Evolutionary conservation across 306 rosid species (phyloP), one percentile per base, ranked within the genome.

Genomic region (Bauhinia variegata): DNA sequence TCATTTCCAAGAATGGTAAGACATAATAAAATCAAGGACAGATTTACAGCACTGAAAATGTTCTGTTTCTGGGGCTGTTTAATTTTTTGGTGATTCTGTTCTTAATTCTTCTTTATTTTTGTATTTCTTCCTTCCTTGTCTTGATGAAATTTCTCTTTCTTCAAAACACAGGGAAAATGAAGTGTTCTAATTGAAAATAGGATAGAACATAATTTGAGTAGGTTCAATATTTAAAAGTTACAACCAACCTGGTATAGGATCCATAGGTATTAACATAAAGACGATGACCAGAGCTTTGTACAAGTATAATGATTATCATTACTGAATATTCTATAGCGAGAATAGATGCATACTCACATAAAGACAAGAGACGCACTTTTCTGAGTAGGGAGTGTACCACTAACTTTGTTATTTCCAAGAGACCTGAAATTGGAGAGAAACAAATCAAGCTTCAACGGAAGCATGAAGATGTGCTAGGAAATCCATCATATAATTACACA

Each of bases 381-480:
- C 44, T 64, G 66, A 17, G 38, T 46, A 11, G 97, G 97, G 4
- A 89, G 62, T 54, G 85, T 36, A n/a, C 96, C 95, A 11, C 4
- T 85, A 41, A 92, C 73, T 67, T 59, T 80, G 64, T 92, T 92
- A 74, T 83, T 87, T 80, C 97, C 95, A 52, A 92, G 97, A 73
- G 89, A 84, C 76, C 91, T 85, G 76, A 48, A 10, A 34, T 34
- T 33, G 43, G 51, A 53, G 60, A 31, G 43, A 14, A 70, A 34
- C 36, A 74, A 50, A 12, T 34, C n/a, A 47, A 28, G 55, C 39
- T 62, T 65, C 53, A 72, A 34, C 18, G 56, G 23, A 23, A 52
- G 23, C 13, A 72, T 65, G 43, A 68, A 16, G 46, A 32, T 14
- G 4, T 43, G 51, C 63, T 9, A 39, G 65, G 32, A 70, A 17